Evolutionary conservation across 768 basidiomycete species (phyloP), one percentile per base, ranked within the genome.

Genomic region (Paxillus involutus): DNA sequence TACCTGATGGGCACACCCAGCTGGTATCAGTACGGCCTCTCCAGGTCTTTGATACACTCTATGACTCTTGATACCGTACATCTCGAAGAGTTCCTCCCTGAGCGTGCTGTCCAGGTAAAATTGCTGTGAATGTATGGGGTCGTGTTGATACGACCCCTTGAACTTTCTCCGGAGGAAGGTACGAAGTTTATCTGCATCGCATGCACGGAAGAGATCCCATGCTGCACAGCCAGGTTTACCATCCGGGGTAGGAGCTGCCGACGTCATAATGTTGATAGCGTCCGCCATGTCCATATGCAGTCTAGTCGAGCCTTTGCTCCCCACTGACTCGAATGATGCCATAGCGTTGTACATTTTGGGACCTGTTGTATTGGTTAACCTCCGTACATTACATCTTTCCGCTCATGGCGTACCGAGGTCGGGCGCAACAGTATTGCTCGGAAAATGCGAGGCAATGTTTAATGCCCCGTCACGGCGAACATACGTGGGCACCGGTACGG

Each of bases 311-410:
- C 94, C 94, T 61, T 89, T 87, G 64, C 84, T 89, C 4, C 88
- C 88, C 30, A 75, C 67, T 4, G 71, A 67, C 61, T 89, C 85
- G 39, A 76, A 79, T 4, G 88, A 88, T 10, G 85, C 84, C 74
- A 92, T 85, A 0, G 94, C 91, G 59, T 92, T 94, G 71, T 97
- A 97, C 91, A 95, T 89, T 73, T 96, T 97, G 1, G 94, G 94
- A 3, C 93, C 92, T 86, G 68, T 40, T 61, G 63, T 17, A 61
- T 43, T 42, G 10, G 43, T 65, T 17, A 65, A 52, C 44, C 13
- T 41, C 41, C 17, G 24, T 36, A 2, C 16, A 40, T 19, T 37
- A 41, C 2, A 41, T 29, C 13, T 12, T 26, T 35, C 13, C 2
- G 19, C 37, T 49, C n/a, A 49, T 13, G 51, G 32, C 81, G 44